phyloP scores from a whole-genome alignment of 2,329 filamentous ascomycete species.

The Trichoderma harzianum region DNA sequence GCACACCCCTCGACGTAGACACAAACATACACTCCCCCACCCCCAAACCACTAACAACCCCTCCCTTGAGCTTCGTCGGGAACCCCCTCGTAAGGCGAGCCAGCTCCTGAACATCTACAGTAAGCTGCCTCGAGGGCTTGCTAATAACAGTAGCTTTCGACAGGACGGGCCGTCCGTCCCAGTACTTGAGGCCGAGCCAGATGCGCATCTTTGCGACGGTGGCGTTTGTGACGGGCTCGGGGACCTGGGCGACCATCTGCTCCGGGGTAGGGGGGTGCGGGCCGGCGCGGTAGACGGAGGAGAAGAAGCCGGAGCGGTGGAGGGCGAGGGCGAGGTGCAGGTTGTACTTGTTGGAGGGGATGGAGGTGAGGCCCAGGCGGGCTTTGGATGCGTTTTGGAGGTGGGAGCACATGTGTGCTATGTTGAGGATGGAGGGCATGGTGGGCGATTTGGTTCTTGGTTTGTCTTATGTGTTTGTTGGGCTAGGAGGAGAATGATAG shows the following conservation, averaged over 20 bases:
- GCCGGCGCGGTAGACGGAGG: conserved; percentile 70
- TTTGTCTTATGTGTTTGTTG: background rate
- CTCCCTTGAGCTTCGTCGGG: conserved; percentile 52
- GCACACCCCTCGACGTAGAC: conserved; percentile 69
- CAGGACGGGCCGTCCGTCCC: conserved; percentile 76
- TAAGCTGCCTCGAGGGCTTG: conserved; percentile 71
- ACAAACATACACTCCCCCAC: conserved; percentile 82
- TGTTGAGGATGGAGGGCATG: conserved; percentile 58
- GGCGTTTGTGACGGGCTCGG: conserved; percentile 59
- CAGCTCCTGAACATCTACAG: conserved; percentile 60
- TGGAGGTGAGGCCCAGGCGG: conserved; percentile 78
- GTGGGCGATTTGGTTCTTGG: conserved; percentile 11
- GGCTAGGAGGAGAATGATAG: too few species aligned
- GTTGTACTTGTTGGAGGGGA: conserved; percentile 78
- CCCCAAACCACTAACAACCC: conserved; percentile 70
- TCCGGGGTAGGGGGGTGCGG: conserved; percentile 50
- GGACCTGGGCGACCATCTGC: conserved; percentile 42
- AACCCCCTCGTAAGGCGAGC: conserved; percentile 66
- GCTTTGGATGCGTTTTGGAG: conserved; percentile 84
- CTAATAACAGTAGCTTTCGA: conserved; percentile 62
- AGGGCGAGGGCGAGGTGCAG: conserved; percentile 71
- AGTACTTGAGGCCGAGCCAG: conserved; percentile 91
- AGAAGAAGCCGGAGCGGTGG: conserved; percentile 78
- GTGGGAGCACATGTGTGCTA: conserved; percentile 82
- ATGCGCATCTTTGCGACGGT: conserved; percentile 74